Conservation (phyloP, 768 basidiomycete genomes). For the Lentinus tigrinus region DNA sequence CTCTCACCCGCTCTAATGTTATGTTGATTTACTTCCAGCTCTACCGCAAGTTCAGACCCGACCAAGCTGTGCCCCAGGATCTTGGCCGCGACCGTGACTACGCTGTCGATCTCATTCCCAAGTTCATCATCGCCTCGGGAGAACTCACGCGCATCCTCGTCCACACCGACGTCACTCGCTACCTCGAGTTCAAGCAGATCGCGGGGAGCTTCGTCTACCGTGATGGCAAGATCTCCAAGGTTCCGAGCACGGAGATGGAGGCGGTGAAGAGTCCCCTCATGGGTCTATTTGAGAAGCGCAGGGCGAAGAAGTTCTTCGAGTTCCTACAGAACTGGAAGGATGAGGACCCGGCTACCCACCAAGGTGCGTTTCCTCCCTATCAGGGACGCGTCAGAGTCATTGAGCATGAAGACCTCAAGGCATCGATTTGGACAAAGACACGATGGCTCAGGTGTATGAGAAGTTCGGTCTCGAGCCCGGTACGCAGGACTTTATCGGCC, state of each 20-base stretch:
- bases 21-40: slow-evolving; percentile 55
- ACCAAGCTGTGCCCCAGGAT: slow-evolving; percentile 72
- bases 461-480: slow-evolving; percentile 97
- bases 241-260: slow-evolving; percentile 96
- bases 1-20: not conserved
- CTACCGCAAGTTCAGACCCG: slow-evolving; percentile 90
- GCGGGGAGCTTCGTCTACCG: slow-evolving; percentile 97
- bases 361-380: slow-evolving; percentile 53
- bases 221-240: slow-evolving; percentile 95
- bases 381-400: not conserved
- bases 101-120: slow-evolving; percentile 95
- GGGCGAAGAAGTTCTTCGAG: slow-evolving; percentile 98
- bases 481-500: slow-evolving; percentile 98
- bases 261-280: slow-evolving; percentile 93
- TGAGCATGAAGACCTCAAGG: slow-evolving; percentile 43
- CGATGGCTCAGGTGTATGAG: slow-evolving; percentile 93
- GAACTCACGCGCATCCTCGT: slow-evolving; percentile 98
- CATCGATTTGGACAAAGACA: slow-evolving; percentile 83
- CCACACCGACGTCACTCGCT: slow-evolving; percentile 97
- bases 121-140: slow-evolving; percentile 98
- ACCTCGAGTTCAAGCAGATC: slow-evolving; percentile 99
- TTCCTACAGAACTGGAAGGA: slow-evolving; percentile 96
- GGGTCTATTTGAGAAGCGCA: slow-evolving; percentile 98
- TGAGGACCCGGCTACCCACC: slow-evolving; percentile 93
- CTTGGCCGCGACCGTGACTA: slow-evolving; percentile 98